Conservation (phyloP, 257 asterid species). For the Prunella vulgaris region DNA sequence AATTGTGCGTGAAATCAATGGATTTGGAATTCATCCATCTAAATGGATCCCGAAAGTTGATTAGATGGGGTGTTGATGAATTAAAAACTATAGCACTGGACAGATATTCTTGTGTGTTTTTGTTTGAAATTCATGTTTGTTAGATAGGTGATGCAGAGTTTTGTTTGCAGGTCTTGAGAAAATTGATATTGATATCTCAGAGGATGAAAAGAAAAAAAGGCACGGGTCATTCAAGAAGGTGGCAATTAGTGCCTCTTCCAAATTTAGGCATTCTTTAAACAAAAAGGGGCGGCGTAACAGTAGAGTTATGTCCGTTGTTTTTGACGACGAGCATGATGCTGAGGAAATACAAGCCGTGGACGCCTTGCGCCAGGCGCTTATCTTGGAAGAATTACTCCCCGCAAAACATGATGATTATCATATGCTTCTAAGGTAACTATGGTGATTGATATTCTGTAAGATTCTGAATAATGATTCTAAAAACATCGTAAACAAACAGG, state of each 20-base stretch:
- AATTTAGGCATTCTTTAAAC: constrained; percentile 51
- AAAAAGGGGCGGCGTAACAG: constrained; percentile 48
- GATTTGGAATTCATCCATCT: too few species aligned
- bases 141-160: too few species aligned
- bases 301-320: constrained; percentile 42
- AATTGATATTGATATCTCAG: constrained; percentile 38
- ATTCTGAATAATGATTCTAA: too few species aligned
- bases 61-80: too few species aligned
- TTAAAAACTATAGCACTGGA: too few species aligned
- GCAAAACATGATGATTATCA: constrained; percentile 63
- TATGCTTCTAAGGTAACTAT: constrained; percentile 43
- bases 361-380: constrained; percentile 56
- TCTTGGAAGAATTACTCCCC: constrained; percentile 58
- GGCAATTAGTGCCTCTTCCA: constrained; percentile 53
- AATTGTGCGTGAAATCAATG: too few species aligned
- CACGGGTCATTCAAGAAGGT: constrained; percentile 57
- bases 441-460: too few species aligned
- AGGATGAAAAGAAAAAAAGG: constrained; percentile 50
- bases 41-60: too few species aligned
- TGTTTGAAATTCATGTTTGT: neutral
- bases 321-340: constrained; percentile 57
- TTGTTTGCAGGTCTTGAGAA: constrained; percentile 48
- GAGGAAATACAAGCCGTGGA: constrained; percentile 55
- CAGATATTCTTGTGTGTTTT: too few species aligned
- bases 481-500: too few species aligned